Conservation (phyloP, 345 rosid genomes). For the Erysimum cheiranthoides region DNA sequence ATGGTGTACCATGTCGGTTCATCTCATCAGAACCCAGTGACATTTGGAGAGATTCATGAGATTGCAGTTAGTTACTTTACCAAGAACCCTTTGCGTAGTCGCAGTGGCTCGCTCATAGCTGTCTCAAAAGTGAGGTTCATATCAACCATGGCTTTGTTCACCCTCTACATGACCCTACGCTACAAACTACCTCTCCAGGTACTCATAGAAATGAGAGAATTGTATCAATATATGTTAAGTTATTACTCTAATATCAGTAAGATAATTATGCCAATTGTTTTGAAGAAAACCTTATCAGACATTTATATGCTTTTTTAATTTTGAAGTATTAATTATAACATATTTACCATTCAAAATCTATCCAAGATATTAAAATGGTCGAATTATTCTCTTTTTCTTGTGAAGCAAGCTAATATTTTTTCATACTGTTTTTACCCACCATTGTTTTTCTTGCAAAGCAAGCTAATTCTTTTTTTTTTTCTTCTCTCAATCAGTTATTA, state of each 20-base stretch:
- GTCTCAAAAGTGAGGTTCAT: constrained; percentile 32
- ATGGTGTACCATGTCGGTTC: constrained; percentile 46
- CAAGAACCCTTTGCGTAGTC: constrained; percentile 36
- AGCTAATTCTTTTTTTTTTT: background rate
- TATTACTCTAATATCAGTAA: background rate
- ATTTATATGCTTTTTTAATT: too few relatives aligned
- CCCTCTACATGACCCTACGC: constrained; percentile 39
- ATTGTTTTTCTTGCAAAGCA: background rate
- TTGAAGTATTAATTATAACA: too few relatives aligned
- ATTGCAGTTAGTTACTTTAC: constrained; percentile 34
- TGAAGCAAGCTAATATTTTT: background rate
- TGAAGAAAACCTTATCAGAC: too few relatives aligned
- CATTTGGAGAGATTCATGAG: constrained; percentile 30
- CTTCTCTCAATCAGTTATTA: constrained; percentile 33
- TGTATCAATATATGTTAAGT: too few relatives aligned
- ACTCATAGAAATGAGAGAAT: background rate
- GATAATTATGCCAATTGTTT: too few relatives aligned
- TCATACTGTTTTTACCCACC: background rate
- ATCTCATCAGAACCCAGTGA: constrained; percentile 37
- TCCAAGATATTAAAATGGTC: background rate
- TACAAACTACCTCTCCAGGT: constrained; percentile 46
- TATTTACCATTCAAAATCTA: too few relatives aligned
- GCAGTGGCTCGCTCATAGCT: constrained; percentile 29
- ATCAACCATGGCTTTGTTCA: constrained; percentile 38
- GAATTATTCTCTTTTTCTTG: background rate